Evolutionary conservation across 106 monocot genomes (phyloP), one percentile per base, ranked within the genome.

Genomic region (Phalaenopsis aphrodite): DNA sequence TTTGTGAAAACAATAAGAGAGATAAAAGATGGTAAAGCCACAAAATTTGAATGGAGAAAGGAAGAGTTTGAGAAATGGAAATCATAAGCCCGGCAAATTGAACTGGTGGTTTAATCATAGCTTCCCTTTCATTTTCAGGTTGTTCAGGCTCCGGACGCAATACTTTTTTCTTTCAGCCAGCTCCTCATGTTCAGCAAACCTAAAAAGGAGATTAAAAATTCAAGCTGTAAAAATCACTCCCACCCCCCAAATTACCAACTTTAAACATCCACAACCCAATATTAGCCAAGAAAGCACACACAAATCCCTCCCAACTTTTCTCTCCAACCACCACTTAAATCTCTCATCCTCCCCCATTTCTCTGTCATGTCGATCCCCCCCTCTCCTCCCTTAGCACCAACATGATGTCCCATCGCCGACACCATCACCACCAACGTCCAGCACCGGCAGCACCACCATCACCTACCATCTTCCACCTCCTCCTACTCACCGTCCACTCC

Each of bases 401-500:
- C 69, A 1, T 14, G 39, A 69, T 69, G 39, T 7, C 10, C 69
- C 39, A 39, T 5, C 39, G 38, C 69, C 1, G 16, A 2, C 69
- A 16, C 3, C 69, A 69, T 39, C 69, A 38, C 5, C 30, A 69
- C 14, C 11, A 41, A 4, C 39, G 2, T 1, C 69, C 8, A 2
- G 12, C 69, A 3, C 69, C 69, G 0, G 14, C 12, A 2, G 38
- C 69, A 3, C 69, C 68, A 1, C 68, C 69, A 15, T 14, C 23
- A 1, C 3, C 39, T 15, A 16, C 39, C 14, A 15, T 39, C 69
- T 69, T 69, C 69, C 69, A 69, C 69, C 39, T 69, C 9, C 75
- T 81, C 41, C 72, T 75, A 45, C 52, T 81, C 37, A 81, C 68
- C 56, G 41, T 81, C 39, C 74, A 75, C 74, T 81, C 81, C 1